Base-by-base conservation (phyloP, 345 rosid genomes). In the Cardamine occulta region DNA sequence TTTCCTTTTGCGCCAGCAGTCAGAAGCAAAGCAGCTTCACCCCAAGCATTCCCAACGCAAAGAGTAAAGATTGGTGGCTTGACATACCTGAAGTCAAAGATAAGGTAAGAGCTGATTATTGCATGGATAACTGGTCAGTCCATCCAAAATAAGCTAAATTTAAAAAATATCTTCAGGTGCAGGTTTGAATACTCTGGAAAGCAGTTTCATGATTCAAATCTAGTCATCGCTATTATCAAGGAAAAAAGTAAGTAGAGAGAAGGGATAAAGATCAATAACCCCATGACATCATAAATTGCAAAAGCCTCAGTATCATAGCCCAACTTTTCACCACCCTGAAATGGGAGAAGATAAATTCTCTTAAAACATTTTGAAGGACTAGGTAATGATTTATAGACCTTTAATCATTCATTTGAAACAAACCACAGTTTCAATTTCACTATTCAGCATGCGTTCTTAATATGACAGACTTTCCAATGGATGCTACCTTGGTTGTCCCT, bases 21-120 rank as follows among this genome's bases (percentile, higher is more conserved):
- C 65, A 80, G 60, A 53, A 92, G 93, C 70, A 95, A 81, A 45
- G 97, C 93, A 52, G 97, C 99, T 86, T 95, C 99, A 62, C 97
- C 99, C 99, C 97, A 92, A 68, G 99, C 99, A 84, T 90, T 92
- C 61, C 99, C 97, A 31, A 92, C 92, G 74, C 97, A 95, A 0
- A 95, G 92, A 63, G 98, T 94, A 79, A 87, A 90, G 75, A 94
- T 91, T n/a, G 97, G 99, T 28, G 95, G 85, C 73, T 85, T 85
- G 29, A 88, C 89, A 84, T 84, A 84, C 75, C 99, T 92, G 85
- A 65, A 80, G 68, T 47, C 28, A 44, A 61, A 28, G 49, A 73
- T 39, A 70, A 57, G 14, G 54, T 69, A 26, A 68, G 73, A 56
- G 44, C 64, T 57, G 12, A 60, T 12, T 66, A 13, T 28, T 26